Conservation (phyloP, 192 early-diverging fungal genomes). For the Umbelopsis isabellina region DNA sequence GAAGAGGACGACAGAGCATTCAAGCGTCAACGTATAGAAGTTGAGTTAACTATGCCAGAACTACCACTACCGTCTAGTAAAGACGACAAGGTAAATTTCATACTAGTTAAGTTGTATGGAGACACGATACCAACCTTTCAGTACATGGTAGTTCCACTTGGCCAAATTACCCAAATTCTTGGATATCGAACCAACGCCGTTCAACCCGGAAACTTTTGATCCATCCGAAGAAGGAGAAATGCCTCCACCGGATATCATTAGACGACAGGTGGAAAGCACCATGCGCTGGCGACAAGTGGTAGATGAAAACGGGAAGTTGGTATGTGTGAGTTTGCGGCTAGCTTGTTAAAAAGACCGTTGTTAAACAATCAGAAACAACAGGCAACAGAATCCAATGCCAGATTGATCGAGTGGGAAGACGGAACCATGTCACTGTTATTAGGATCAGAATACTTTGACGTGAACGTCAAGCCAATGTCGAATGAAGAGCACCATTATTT, state of each 20-base stretch:
- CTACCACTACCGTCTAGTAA: conserved; percentile 32
- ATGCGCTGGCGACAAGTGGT: conserved; percentile 74
- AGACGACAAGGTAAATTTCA: conserved; percentile 29
- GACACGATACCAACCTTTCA: not conserved
- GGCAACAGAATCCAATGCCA: conserved; percentile 73
- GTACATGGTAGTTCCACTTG: conserved; percentile 41
- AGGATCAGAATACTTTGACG: conserved; percentile 77
- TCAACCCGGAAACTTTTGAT: conserved; percentile 59
- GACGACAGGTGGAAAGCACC: conserved; percentile 65
- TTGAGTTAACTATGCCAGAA: conserved; percentile 27
- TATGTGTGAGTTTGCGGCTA: not conserved
- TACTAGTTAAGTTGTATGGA: not conserved
- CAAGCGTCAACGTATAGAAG: conserved; percentile 32
- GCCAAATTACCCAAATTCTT: conserved; percentile 71
- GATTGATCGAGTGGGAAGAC: conserved; percentile 80
- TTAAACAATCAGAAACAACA: conserved; percentile 12
- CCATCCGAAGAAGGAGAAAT: conserved; percentile 41
- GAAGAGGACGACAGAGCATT: not conserved
- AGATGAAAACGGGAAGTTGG: conserved; percentile 39
- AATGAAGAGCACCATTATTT: conserved; percentile 66
- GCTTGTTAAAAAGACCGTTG: not conserved
- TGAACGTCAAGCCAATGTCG: conserved; percentile 50
- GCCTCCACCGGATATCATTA: conserved; percentile 45
- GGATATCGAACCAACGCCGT: conserved; percentile 65
- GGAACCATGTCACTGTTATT: conserved; percentile 71